phyloP scores from a whole-genome alignment of 2,329 filamentous ascomycete species.

The Ophiostoma pallidulum region DNA sequence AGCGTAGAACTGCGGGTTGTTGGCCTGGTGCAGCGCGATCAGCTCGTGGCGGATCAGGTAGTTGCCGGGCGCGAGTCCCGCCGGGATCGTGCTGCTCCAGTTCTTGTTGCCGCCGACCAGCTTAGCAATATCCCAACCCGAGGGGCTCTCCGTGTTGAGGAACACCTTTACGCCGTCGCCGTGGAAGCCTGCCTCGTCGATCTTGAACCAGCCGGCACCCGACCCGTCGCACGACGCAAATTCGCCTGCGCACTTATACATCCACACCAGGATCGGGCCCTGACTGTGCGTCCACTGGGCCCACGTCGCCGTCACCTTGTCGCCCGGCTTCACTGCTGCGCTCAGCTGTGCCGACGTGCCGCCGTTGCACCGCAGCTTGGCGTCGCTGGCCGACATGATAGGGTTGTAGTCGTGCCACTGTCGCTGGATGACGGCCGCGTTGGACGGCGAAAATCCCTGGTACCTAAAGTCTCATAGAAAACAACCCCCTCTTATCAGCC shows the following conservation, averaged over 20 bases:
- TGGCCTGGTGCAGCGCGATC: conserved; percentile 44
- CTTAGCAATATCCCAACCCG: conserved; percentile 21
- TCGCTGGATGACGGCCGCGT: conserved; percentile 43
- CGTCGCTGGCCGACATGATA: conserved; percentile 36
- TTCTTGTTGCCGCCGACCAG: conserved; percentile 25
- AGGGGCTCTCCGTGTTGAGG: conserved; percentile 19
- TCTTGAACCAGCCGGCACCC: conserved; percentile 49
- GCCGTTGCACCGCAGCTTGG: conserved; percentile 47
- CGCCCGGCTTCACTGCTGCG: conserved; percentile 37
- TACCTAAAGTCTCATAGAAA: conserved; percentile 23
- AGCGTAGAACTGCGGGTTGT: conserved; percentile 43
- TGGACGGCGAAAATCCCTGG: conserved; percentile 39
- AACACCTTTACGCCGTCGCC: conserved; percentile 20
- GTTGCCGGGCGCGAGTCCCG: conserved; percentile 39
- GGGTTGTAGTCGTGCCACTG: conserved; percentile 51
- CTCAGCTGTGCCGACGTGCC: conserved; percentile 37
- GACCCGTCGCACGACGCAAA: conserved; percentile 43
- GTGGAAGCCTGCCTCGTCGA: conserved; percentile 38
- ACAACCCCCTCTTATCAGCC: too few relatives aligned
- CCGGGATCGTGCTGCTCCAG: conserved; percentile 42
- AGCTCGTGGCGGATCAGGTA: conserved; percentile 50
- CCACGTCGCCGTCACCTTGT: conserved; percentile 41
- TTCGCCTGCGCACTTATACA: conserved; percentile 41
- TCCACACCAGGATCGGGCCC: conserved; percentile 50
- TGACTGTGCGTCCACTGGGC: conserved; percentile 49